A percentile compares a stretch with the other conserved stretches of the same genome.
phyloP scores from a whole-genome alignment of 371 early-diverging fungal genomes.

The Encephalitozoon romaleae region DNA sequence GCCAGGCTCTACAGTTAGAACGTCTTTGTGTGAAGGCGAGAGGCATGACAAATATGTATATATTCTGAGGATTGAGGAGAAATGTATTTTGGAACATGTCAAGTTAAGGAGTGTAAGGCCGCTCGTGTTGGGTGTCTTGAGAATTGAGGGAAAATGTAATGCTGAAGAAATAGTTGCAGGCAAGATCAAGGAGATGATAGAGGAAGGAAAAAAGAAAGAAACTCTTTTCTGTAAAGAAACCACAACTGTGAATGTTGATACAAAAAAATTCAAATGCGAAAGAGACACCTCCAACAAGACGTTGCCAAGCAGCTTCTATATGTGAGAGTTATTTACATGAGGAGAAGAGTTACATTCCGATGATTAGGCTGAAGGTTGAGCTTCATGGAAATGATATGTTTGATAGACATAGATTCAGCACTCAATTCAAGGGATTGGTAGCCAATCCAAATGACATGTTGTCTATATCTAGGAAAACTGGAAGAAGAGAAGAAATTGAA shows the following conservation, averaged over 20 bases:
- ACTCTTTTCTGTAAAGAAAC: background rate
- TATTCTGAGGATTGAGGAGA: constrained; percentile 47
- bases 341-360: constrained; percentile 67
- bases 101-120: constrained; percentile 73
- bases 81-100: constrained; percentile 66
- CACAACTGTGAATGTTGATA: background rate
- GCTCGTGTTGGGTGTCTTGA: constrained; percentile 65
- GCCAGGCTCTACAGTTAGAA: constrained; percentile 89
- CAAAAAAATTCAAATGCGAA: background rate
- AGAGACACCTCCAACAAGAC: constrained; percentile 66
- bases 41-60: constrained; percentile 68
- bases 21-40: constrained; percentile 81
- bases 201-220: background rate
- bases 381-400: constrained; percentile 68
- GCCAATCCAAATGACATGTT: constrained; percentile 88
- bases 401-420: constrained; percentile 73
- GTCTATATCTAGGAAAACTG: constrained; percentile 65
- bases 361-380: constrained; percentile 68
- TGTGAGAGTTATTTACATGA: constrained; percentile 61
- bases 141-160: constrained; percentile 24
- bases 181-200: constrained; percentile 25
- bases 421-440: constrained; percentile 69
- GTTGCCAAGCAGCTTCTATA: constrained; percentile 63
- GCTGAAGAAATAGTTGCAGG: constrained; percentile 2
- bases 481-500: background rate